Conservation (phyloP, 2,329 filamentous ascomycete genomes). For the Eutypella sp. region DNA sequence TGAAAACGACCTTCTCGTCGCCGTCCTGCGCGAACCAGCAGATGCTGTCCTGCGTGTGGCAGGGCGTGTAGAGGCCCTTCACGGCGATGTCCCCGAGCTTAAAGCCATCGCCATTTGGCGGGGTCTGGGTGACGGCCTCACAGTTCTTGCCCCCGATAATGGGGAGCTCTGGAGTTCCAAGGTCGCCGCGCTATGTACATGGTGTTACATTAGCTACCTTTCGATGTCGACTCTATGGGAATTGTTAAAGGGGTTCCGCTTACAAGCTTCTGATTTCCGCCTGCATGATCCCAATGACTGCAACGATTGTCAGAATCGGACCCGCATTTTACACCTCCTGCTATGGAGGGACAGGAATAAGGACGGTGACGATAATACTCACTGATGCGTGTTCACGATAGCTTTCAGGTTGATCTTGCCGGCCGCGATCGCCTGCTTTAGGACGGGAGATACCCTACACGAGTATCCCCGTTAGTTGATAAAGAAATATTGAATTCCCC, state of each 20-base stretch:
- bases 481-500: background rate
- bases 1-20: slow-evolving; percentile 74
- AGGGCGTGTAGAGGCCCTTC: slow-evolving; percentile 88
- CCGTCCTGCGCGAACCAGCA: slow-evolving; percentile 89
- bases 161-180: slow-evolving; percentile 57
- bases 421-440: slow-evolving; percentile 67
- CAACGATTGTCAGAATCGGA: slow-evolving; percentile 2
- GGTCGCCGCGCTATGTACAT: slow-evolving; percentile 29
- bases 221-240: background rate
- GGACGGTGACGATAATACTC: slow-evolving; percentile 31
- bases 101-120: slow-evolving; percentile 70
- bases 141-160: slow-evolving; percentile 89
- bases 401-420: slow-evolving; percentile 77
- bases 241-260: slow-evolving; percentile 19
- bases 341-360: background rate
- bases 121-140: slow-evolving; percentile 71
- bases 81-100: slow-evolving; percentile 79
- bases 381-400: slow-evolving; percentile 98
- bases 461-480: background rate
- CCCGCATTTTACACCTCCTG: too few relatives aligned
- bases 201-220: background rate
- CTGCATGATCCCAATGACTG: slow-evolving; percentile 91
- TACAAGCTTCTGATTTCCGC: slow-evolving; percentile 82
- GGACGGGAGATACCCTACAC: slow-evolving; percentile 55
- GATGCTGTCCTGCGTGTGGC: slow-evolving; percentile 97